These are phyloP conservation scores for Rhizoctonia solani DNA, from an alignment of 1,284 basidiomycete genomes.

Conservation along the genomic window DNA sequence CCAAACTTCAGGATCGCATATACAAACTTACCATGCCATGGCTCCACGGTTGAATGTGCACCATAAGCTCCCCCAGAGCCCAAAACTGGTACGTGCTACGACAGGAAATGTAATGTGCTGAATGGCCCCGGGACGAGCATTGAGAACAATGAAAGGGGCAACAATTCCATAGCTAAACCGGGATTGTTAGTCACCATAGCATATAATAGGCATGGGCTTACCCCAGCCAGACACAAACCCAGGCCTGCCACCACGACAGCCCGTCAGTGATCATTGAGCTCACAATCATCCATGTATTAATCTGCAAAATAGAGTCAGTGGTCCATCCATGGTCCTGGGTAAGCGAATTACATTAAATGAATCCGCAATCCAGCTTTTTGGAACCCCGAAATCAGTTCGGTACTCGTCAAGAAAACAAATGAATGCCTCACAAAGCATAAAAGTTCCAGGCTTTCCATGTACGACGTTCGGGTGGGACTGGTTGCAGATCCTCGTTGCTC, in stretches of 20 bases:
- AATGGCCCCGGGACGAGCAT: constrained; percentile 80
- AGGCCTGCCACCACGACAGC: constrained; percentile 82
- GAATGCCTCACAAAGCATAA: constrained; percentile 58
- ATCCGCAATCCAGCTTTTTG: constrained; percentile 73
- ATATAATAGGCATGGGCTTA: constrained; percentile 39
- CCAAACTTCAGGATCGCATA: constrained; percentile 17
- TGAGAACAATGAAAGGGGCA: constrained; percentile 75
- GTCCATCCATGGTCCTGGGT: constrained; percentile 45
- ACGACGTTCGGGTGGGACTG: constrained; percentile 60
- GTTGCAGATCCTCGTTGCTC: constrained; percentile 64
- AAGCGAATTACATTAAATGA: constrained; percentile 81
- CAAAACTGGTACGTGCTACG: constrained; percentile 68
- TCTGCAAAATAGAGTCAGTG: constrained; percentile 20
- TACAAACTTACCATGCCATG: constrained; percentile 67
- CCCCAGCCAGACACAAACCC: constrained; percentile 50
- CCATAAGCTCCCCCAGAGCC: constrained; percentile 82
- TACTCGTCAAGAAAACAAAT: background rate
- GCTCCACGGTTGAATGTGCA: constrained; percentile 78
- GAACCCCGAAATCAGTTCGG: constrained; percentile 26
- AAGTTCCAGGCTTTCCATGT: constrained; percentile 68
- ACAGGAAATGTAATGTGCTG: constrained; percentile 82
- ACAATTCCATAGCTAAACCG: constrained; percentile 65
- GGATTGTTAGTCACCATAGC: background rate
- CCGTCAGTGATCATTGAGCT: constrained; percentile 76
- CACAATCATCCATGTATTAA: constrained; percentile 69